Evolutionary conservation across 805 yeast species (phyloP).

Genomic region (Candida xiaguanensis): DNA sequence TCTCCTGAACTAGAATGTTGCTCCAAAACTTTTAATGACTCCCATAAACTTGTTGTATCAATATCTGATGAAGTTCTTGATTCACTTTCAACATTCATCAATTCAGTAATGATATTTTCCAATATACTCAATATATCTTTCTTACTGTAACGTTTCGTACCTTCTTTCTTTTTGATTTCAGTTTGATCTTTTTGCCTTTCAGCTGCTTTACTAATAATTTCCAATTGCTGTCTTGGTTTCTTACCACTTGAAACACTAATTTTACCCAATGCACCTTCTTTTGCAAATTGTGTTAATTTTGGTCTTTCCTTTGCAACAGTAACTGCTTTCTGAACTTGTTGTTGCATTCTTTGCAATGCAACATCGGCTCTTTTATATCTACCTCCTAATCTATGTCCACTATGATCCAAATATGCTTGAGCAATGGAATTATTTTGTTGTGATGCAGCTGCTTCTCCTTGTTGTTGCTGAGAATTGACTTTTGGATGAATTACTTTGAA

Average conservation of each 20-base stretch:
- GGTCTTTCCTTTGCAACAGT: conserved; percentile 90
- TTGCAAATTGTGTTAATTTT: conserved; percentile 57
- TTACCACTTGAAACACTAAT: conserved; percentile 75
- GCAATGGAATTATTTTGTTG: conserved; percentile 79
- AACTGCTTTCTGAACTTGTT: conserved; percentile 94
- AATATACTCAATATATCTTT: conserved; percentile 57
- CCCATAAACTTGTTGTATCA: conserved; percentile 59
- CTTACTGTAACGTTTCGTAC: conserved; percentile 29
- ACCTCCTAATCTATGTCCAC: conserved; percentile 88
- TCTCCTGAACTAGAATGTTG: conserved; percentile 51
- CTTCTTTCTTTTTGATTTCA: conserved; percentile 18
- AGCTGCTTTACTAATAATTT: conserved; percentile 51
- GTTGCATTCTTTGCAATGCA: conserved; percentile 96
- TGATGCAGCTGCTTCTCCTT: conserved; percentile 36
- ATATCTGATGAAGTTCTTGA: conserved; percentile 33
- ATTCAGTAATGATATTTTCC: conserved; percentile 74
- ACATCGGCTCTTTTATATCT: conserved; percentile 80
- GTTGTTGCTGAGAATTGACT: conserved; percentile 53
- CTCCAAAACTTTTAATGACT: conserved; percentile 69
- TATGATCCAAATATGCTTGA: conserved; percentile 83
- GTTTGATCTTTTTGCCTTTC: conserved; percentile 39
- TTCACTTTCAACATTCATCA: conserved; percentile 73
- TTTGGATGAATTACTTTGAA: conserved; percentile 57
- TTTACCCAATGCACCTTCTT: conserved; percentile 88
- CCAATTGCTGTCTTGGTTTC: conserved; percentile 84